phyloP scores from a whole-genome alignment of 768 basidiomycete genomes.

The Cystobasidium tubakii region DNA sequence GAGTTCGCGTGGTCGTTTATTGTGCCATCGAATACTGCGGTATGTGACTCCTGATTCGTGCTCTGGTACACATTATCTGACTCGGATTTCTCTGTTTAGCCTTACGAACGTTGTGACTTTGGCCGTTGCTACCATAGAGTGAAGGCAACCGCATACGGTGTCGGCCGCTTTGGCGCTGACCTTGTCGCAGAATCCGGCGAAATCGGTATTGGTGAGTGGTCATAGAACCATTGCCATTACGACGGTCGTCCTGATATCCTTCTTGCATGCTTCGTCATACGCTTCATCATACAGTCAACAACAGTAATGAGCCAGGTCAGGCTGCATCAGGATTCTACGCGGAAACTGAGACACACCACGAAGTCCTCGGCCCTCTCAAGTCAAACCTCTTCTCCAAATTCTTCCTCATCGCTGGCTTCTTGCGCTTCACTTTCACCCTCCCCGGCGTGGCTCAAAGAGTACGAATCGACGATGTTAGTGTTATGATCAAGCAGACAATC shows the following conservation, averaged over 20 bases:
- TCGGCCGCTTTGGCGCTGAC: conserved; percentile 23
- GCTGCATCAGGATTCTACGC: conserved; percentile 33
- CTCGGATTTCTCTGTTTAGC: not conserved
- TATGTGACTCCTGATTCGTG: not conserved
- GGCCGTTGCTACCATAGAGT: conserved; percentile 28
- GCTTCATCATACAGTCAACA: conserved; percentile 37
- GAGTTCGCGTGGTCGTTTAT: conserved; percentile 33
- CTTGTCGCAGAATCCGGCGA: conserved; percentile 29
- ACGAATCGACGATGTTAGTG: conserved; percentile 24
- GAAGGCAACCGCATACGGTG: conserved; percentile 20
- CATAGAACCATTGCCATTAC: not conserved
- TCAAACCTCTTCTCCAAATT: conserved; percentile 27
- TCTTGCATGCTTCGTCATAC: not conserved
- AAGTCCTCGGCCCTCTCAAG: conserved; percentile 24
- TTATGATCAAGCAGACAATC: conserved; percentile 30
- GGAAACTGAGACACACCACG: conserved; percentile 31
- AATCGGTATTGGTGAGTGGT: conserved; percentile 22
- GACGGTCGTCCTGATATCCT: not conserved
- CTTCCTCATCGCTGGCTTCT: conserved; percentile 23
- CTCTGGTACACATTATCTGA: not conserved
- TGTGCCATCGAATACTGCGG: conserved; percentile 32
- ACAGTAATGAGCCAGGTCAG: conserved; percentile 20
- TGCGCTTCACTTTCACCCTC: conserved; percentile 15
- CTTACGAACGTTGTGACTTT: conserved; percentile 32
- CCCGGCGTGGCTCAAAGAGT: conserved; percentile 23